Conservation (phyloP, 2,329 filamentous ascomycete species). For the Venturia carpophila region DNA sequence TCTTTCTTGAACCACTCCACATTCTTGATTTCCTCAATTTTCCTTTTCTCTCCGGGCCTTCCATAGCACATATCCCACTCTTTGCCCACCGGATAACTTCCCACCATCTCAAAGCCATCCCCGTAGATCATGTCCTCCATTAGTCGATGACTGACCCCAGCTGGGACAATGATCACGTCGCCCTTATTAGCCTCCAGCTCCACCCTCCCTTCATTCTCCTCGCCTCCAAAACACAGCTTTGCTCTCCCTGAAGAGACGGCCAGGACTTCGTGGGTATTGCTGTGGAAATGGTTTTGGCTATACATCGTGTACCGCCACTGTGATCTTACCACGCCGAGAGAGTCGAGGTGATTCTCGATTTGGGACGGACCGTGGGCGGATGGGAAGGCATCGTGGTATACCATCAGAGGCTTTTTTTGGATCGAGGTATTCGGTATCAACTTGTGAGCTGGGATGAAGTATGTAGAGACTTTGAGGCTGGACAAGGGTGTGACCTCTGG, state of each 20-base stretch:
- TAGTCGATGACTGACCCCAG: constrained; percentile 57
- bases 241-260: constrained; percentile 52
- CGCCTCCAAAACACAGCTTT: constrained; percentile 58
- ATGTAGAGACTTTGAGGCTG: constrained; percentile 47
- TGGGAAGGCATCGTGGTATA: constrained; percentile 56
- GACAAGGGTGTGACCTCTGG: constrained; percentile 1
- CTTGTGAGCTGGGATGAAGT: constrained; percentile 51
- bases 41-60: constrained; percentile 46
- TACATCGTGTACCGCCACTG: constrained; percentile 68
- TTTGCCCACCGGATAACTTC: constrained; percentile 51
- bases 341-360: constrained; percentile 50
- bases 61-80: constrained; percentile 70
- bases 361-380: constrained; percentile 36
- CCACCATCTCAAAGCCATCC: constrained; percentile 57
- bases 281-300: constrained; percentile 57
- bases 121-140: constrained; percentile 44
- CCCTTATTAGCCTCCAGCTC: constrained; percentile 50
- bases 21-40: constrained; percentile 40
- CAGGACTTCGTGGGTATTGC: constrained; percentile 59
- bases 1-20: constrained; percentile 53
- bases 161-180: constrained; percentile 58
- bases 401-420: constrained; percentile 54
- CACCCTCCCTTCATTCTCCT: constrained; percentile 50
- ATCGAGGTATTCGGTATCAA: constrained; percentile 58
- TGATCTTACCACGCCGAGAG: constrained; percentile 49